Percentiles rank a stretch among this genome's conserved stretches.
Evolutionary conservation across 768 basidiomycete genomes (phyloP).

Genomic region (Macrolepiota fuliginosa): DNA sequence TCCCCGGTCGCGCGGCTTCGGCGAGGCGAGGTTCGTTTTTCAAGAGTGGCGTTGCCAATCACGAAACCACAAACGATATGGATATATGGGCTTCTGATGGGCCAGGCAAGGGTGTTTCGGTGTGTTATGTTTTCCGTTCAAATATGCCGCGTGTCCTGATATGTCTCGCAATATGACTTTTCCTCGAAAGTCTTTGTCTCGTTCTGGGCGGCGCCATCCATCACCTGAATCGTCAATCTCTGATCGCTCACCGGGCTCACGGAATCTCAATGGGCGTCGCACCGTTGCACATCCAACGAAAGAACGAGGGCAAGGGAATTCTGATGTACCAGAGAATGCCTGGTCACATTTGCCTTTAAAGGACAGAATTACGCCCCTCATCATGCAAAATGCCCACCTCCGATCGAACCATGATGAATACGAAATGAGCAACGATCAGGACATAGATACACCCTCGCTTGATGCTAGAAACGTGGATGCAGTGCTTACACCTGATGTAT

Average conservation of each 20-base stretch:
- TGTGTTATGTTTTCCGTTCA: not conserved
- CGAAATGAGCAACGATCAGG: not conserved
- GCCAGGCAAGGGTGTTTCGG: not conserved
- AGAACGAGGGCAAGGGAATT: not conserved
- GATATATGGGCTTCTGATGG: not conserved
- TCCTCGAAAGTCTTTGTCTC: not conserved
- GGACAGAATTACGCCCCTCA: slow-evolving; percentile 17
- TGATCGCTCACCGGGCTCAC: not conserved
- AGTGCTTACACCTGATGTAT: slow-evolving; percentile 4
- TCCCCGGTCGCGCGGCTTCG: not conserved
- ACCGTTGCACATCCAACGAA: not conserved
- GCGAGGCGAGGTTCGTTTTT: not conserved
- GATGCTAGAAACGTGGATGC: slow-evolving; percentile 3
- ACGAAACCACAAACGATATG: not conserved
- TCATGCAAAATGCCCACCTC: slow-evolving; percentile 14
- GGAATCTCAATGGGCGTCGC: not conserved
- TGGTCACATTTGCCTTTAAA: slow-evolving; percentile 11
- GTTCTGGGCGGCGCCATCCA: not conserved
- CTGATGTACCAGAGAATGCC: not conserved
- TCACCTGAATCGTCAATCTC: not conserved
- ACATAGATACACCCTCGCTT: not conserved
- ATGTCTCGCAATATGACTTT: not conserved
- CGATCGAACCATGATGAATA: not conserved
- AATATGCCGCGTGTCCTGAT: not conserved
- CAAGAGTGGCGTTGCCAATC: not conserved